phyloP scores from a whole-genome alignment of 1,284 basidiomycete genomes.

The Trichosporon coremiiforme region DNA sequence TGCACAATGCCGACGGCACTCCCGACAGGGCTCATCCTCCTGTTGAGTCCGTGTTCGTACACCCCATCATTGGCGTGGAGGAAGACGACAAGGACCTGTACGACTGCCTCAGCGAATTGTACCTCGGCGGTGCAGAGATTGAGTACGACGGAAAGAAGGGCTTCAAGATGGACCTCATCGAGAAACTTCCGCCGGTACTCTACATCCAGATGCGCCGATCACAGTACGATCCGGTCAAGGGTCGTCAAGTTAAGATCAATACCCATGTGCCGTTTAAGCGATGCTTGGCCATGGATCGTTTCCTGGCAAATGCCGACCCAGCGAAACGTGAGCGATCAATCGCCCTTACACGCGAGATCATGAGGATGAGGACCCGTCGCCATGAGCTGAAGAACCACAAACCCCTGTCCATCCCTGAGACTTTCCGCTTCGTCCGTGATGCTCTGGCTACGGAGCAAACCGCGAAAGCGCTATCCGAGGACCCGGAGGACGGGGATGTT shows the following conservation, averaged over 20 bases:
- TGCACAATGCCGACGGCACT: slow-evolving; percentile 56
- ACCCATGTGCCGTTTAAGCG: slow-evolving; percentile 90
- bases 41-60: slow-evolving; percentile 86
- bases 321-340: slow-evolving; percentile 71
- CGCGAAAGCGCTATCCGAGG: slow-evolving; percentile 17
- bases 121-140: slow-evolving; percentile 81
- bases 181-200: slow-evolving; percentile 83
- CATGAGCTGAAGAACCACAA: slow-evolving; percentile 64
- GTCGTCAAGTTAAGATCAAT: slow-evolving; percentile 89
- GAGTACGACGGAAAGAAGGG: slow-evolving; percentile 85
- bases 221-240: slow-evolving; percentile 75
- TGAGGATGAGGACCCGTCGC: slow-evolving; percentile 66
- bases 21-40: slow-evolving; percentile 60
- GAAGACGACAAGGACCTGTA: slow-evolving; percentile 82
- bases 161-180: slow-evolving; percentile 81
- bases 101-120: slow-evolving; percentile 81
- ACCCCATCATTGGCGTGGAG: slow-evolving; percentile 88
- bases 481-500: background rate
- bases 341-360: slow-evolving; percentile 68
- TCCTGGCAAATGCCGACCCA: slow-evolving; percentile 73
- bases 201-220: slow-evolving; percentile 97
- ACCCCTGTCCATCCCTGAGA: slow-evolving; percentile 44
- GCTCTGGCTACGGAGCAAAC: slow-evolving; percentile 51
- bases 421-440: slow-evolving; percentile 41
- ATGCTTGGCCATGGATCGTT: slow-evolving; percentile 87